Evolutionary conservation across 306 rosid species (phyloP), one percentile per base, ranked within the genome.

Genomic region (Medicago ruthenica): DNA sequence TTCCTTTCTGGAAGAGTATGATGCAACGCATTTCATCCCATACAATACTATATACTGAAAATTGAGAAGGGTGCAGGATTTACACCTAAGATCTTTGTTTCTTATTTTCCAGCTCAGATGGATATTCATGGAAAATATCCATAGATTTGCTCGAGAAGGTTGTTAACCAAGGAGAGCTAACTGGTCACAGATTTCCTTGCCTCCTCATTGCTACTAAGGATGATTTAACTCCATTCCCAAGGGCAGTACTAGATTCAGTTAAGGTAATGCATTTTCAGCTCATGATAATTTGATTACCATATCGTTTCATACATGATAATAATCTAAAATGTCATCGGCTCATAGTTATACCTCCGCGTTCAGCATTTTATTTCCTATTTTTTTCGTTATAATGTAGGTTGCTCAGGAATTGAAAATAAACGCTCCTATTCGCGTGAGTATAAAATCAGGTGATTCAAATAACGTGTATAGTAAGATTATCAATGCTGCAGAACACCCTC

Each of bases 181-280:
- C 85, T 74, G 92, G 97, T 78, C 81, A 79, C 78, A 88, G 81
- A 69, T 89, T 85, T 75, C 97, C 98, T 72, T 87, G 92, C 79
- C 88, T 95, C 68, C 87, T 95, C 60, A 68, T 92, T 82, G 90
- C 97, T 72, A 88, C 95, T 47, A 92, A 92, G 88, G 93, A 86
- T 85, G 98, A 95, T 85, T 89, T 90, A 57, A 86, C 80, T 84
- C 93, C 90, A 47, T 83, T 86, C 77, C 96, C 95, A 50, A 79
- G 88, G 79, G 90, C 90, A 24, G 84, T 92, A 61, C 87, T 83
- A 82, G 92, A 92, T 79, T 86, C 96, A 42, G 86, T 84, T 37
- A 87, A 84, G 97, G 98, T 95, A 83, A 42, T 62, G 44, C 14
- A 14, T 55, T 22, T 69, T 79, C 61, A 76, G 73, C 79, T 77